Conservation (phyloP, 2,329 filamentous ascomycete genomes). For the Teratosphaeria destructans region DNA sequence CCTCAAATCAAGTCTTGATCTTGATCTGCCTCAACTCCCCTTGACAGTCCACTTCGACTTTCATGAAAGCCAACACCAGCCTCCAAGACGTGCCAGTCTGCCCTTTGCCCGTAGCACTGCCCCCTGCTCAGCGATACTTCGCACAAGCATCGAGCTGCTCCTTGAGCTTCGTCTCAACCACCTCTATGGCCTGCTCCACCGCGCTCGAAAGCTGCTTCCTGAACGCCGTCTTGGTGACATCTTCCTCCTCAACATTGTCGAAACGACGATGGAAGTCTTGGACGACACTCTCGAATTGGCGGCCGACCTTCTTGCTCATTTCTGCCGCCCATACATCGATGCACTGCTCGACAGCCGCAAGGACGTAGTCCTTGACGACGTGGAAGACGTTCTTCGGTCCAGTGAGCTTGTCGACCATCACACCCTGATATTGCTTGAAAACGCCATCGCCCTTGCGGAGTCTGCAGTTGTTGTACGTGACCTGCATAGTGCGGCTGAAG, state of each 20-base stretch:
- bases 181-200: not conserved
- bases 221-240: not conserved
- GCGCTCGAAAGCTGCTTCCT: not conserved
- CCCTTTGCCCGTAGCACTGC: not conserved
- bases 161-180: not conserved
- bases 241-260: not conserved
- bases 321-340: not conserved
- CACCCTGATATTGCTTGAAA: not conserved
- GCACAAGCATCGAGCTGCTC: not conserved
- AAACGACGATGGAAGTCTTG: slow-evolving; percentile 1
- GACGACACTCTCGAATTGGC: not conserved
- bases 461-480: not conserved
- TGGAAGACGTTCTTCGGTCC: slow-evolving; percentile 1
- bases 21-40: not conserved
- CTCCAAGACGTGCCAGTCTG: not conserved
- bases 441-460: not conserved
- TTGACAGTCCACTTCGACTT: not conserved
- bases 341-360: not conserved
- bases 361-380: not conserved
- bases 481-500: not conserved
- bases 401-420: not conserved
- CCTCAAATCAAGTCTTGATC: not conserved
- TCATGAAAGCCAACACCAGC: not conserved
- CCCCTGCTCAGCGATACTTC: not conserved
- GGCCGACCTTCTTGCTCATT: not conserved